A percentile compares a stretch with the other conserved stretches of the same genome.
phyloP scores from a whole-genome alignment of 1,284 basidiomycete genomes.

The Trichosporon coremiiforme region DNA sequence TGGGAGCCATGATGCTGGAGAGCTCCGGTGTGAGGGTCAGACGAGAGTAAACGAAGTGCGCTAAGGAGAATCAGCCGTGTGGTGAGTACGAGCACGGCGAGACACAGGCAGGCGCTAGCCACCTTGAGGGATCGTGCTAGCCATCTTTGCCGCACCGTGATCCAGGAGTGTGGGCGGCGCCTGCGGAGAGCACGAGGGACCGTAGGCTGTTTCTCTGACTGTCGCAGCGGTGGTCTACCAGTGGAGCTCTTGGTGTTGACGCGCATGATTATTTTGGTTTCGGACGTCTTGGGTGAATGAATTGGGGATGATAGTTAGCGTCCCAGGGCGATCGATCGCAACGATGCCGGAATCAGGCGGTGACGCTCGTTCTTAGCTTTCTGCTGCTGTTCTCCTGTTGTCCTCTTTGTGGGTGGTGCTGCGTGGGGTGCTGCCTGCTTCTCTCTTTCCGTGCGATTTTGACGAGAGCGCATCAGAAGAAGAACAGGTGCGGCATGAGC shows the following conservation, averaged over 20 bases:
- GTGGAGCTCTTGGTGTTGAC: not conserved
- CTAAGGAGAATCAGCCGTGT: constrained; percentile 3
- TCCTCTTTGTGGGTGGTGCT: not conserved
- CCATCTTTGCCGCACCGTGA: not conserved
- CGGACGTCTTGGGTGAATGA: constrained; percentile 3
- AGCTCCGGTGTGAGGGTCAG: not conserved
- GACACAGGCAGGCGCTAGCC: not conserved
- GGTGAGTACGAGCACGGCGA: constrained; percentile 4
- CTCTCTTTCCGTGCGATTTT: not conserved
- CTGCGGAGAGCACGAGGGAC: not conserved
- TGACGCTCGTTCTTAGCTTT: not conserved
- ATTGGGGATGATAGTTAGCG: not conserved
- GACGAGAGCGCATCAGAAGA: not conserved
- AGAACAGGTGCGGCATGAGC: not conserved
- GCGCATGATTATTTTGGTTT: constrained; percentile 15
- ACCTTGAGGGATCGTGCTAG: not conserved
- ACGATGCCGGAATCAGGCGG: not conserved
- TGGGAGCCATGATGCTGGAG: not conserved
- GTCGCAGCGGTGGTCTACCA: not conserved
- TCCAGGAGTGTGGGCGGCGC: not conserved
- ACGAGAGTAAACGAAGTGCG: not conserved
- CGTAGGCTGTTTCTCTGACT: not conserved
- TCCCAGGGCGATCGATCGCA: constrained; percentile 4
- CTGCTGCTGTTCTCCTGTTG: not conserved
- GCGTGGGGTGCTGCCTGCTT: not conserved